Base-by-base conservation (phyloP, 805 yeast species). In the Scheffersomyces stipitis region DNA sequence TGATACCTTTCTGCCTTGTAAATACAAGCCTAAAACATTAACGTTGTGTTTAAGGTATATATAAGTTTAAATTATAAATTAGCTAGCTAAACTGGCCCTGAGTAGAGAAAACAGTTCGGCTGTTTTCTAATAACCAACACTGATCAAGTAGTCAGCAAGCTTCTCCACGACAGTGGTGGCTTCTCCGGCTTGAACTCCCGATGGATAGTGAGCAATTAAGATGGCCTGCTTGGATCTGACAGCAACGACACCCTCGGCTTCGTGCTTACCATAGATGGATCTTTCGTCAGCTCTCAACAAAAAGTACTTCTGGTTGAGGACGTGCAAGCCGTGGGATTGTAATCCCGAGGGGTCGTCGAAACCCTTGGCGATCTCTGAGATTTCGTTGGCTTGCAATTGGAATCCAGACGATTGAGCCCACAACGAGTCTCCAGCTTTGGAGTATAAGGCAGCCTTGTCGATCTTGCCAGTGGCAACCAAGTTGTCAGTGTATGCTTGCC, bases 211-310 rank as follows among this genome's bases (percentile, higher is more conserved):
- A n/a, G 93, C 96, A 52, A 93, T 69, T 57, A 93, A 67, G 39
- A 93, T 80, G 20, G 97, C 89, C 67, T 91, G 98, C 58, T 81
- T 86, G 38, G 98, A 89, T 75, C 96, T 86, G 31, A 91, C 97
- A 48, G 87, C 83, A 47, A 93, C 68, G 37, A 91, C 75, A 52
- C 99, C 99, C 52, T 83, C 86, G 43, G 83, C 89, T 34, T 85
- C 96, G 53, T 75, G 73, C 64, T 91, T 91, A 48, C 96, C 98
- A 62, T 93, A 91, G 52, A 93, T 86, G 41, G 95, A 84, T 66
- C 97, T 81, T 34, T 83, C 91, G 57, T 91, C 97, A 10, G 96
- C 96, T 54, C 81, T 81, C 52, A 93, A 75, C 48, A 88, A 69
- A 62, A 91, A 86, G 71, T 90, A 90, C 66, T 93, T 93, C 55